phyloP scores from a whole-genome alignment of 2,329 filamentous ascomycete genomes.

The Periglandula ipomoeae region DNA sequence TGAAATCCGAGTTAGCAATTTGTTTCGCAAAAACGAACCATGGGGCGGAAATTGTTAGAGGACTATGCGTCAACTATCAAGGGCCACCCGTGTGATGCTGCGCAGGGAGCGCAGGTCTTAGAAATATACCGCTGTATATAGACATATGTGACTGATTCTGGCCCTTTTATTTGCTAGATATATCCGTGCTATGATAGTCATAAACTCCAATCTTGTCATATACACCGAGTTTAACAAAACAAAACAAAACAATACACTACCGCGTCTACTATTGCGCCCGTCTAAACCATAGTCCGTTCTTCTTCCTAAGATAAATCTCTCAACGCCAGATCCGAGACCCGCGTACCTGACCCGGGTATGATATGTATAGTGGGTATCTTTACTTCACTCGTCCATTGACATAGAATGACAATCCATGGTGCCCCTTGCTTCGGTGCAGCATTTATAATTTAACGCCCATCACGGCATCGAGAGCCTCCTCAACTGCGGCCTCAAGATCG shows the following conservation, averaged over 20 bases:
- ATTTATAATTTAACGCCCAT: slow-evolving; percentile 32
- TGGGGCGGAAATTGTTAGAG: too few relatives aligned
- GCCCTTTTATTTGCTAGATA: neutral
- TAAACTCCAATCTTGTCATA: neutral
- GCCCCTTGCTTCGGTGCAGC: too few relatives aligned
- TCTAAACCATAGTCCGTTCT: neutral
- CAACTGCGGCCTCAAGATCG: slow-evolving; percentile 50
- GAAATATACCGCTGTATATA: too few relatives aligned
- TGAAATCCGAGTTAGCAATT: too few relatives aligned
- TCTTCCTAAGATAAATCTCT: neutral
- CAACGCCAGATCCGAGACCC: neutral
- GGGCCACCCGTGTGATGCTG: too few relatives aligned
- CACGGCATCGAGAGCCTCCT: slow-evolving; percentile 51
- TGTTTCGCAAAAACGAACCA: too few relatives aligned
- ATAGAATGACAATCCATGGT: too few relatives aligned
- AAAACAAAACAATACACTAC: neutral
- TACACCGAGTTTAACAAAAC: neutral
- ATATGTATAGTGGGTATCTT: neutral
- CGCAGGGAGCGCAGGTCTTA: too few relatives aligned
- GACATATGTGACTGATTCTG: too few relatives aligned
- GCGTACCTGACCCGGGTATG: neutral
- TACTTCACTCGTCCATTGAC: neutral
- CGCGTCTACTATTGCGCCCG: neutral
- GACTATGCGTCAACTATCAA: too few relatives aligned
- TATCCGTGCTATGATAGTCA: neutral